Base-by-base conservation (phyloP, 2,329 filamentous ascomycete genomes). In the Colletotrichum nymphaeae region DNA sequence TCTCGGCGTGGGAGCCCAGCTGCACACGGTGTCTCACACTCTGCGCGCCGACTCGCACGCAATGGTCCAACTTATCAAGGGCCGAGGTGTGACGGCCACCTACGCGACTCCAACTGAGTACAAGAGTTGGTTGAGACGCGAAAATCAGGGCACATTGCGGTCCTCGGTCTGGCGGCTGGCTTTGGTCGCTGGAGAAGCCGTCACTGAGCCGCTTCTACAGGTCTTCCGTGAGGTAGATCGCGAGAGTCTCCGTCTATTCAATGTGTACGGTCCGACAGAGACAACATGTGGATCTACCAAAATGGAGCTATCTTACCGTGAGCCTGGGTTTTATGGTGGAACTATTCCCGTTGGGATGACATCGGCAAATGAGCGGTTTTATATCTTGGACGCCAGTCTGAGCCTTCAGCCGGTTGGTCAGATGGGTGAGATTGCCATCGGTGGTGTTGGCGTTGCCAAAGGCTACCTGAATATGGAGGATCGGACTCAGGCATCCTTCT, bases 361-460 rank as follows among this genome's bases (percentile, higher is more conserved):
- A 3, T 65, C 79, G 2, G 76, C 79, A 1, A 83, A 83, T 74
- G 79, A 81, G 4, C 78, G 82, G 1, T 75, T 84, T 2, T 87
- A 85, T 71, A 82, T 88, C 19, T 77, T 88, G 1, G 82, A 86
- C 73, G 69, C 76, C 11, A 68, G 79, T 2, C 71, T 77, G 49
- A 71, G 81, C 22, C 79, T 82, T 1, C 79, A 85, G 7, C 83
- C 86, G 0, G 63, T 79, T 5, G 86, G 86, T 0, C 72, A 81
- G 35, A 35, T 73, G 8, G 81, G 81, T 4, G 80, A 82, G 75
- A 74, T 82, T 56, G 81, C 77, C 42, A 79, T 82, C 46, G 80
- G 79, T 32, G 81, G 81, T 7, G 76, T 74, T 8, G 77, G 80
- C 4, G 74, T 81, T 32, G 78, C 79, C 11, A 65, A 73, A 32